A percentile compares a stretch with the other conserved stretches of the same genome.
Evolutionary conservation across 2,329 filamentous ascomycete genomes (phyloP).

Genomic region (Verruconis gallopava): DNA sequence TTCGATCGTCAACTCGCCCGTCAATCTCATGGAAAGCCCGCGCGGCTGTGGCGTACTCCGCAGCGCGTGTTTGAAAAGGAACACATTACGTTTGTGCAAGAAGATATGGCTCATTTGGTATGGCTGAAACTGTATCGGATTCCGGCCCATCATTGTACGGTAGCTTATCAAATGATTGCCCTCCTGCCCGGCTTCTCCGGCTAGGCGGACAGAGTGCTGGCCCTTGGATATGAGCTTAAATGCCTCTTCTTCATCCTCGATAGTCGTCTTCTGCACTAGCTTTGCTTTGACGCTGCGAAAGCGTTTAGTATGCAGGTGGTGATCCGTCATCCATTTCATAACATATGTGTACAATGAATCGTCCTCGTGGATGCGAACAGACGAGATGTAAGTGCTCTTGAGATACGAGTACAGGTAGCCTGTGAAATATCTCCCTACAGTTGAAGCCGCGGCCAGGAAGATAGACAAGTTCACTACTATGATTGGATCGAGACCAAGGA

Average conservation of each 20-base stretch:
- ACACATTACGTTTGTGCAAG: constrained; percentile 6
- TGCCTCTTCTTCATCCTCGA: constrained; percentile 9
- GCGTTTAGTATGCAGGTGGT: constrained; percentile 7
- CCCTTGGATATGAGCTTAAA: constrained; percentile 5
- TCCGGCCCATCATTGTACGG: constrained; percentile 9
- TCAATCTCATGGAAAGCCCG: background rate
- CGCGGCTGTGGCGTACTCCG: background rate
- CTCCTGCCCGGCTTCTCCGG: background rate
- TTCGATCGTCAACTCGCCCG: constrained; percentile 7
- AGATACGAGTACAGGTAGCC: constrained; percentile 7
- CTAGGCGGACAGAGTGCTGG: background rate
- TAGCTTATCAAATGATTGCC: constrained; percentile 4
- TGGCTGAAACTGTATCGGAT: constrained; percentile 8
- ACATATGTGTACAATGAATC: constrained; percentile 8
- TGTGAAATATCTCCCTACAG: constrained; percentile 7
- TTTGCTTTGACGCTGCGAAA: constrained; percentile 9
- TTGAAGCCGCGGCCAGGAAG: constrained; percentile 7
- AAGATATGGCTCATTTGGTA: constrained; percentile 8
- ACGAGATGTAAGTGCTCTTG: background rate
- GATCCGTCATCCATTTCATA: constrained; percentile 9
- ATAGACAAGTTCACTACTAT: constrained; percentile 9
- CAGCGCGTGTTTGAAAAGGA: constrained; percentile 7
- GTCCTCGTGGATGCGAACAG: constrained; percentile 9
- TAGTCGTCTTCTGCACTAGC: constrained; percentile 4
- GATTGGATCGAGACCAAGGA: constrained; percentile 7